Evolutionary conservation across 495 filamentous ascomycete genomes (phyloP), one percentile per base, ranked within the genome.

Genomic region (Patellaria atrata): DNA sequence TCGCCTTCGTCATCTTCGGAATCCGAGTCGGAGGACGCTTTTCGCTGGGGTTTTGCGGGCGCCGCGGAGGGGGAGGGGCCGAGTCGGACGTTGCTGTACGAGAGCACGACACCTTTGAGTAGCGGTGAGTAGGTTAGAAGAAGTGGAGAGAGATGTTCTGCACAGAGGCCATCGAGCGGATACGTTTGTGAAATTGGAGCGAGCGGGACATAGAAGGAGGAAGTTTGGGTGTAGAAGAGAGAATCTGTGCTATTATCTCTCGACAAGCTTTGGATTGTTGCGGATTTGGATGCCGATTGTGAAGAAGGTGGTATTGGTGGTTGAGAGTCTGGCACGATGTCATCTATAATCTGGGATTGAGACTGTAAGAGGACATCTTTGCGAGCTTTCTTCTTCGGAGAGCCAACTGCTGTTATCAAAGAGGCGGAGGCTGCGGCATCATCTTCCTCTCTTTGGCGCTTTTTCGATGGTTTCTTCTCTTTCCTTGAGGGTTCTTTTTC

Each of bases 91-190:
- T 86, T 73, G 37, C 53, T 61, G 59, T 81, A 85, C 8, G 77
- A 75, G 47, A 87, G 62, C 5, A 87, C 51, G 10, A 84, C 67
- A 23, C 78, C 81, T 20, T 65, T 57, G 34, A 84, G 59, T 2
- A 78, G 77, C 6, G 79, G 67, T 44, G 73, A 82, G 58, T 82
- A 87, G 18, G 67, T 75, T 23, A 87, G 67, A 19, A 87, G 63
- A 12, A 82, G 62, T 10, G 81, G 79, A 12, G 80, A 79, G 26
- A 85, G 65, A 50, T 84, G 76, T 48, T 82, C 77, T 24, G 76
- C 74, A 42, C 76, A 70, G 17, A 81, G 54, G 22, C 73, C 74
- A 44, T 73, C 64, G 31, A 75, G 54, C n/a, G 77, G 73, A 48
- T 68, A 62, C 5, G 58, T 57, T 19, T 77, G 65, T 3, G 70